Evolutionary conservation across 805 yeast genomes (phyloP).

Genomic region (Candida boleticola): DNA sequence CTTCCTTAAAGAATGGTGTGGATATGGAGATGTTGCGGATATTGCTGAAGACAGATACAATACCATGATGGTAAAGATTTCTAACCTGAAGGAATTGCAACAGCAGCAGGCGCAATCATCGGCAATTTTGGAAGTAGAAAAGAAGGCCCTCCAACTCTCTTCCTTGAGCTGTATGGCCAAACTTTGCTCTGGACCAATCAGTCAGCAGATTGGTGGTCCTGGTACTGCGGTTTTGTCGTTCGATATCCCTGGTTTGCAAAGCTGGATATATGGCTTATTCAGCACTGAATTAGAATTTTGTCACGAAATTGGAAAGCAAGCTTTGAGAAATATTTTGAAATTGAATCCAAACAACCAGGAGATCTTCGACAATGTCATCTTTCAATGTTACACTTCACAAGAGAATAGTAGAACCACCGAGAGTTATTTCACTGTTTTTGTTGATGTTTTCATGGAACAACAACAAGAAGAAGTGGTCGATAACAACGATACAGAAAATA

Average conservation of each 20-base stretch:
- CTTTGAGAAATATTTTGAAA: slow-evolving; percentile 64
- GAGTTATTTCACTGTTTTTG: slow-evolving; percentile 69
- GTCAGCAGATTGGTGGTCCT: slow-evolving; percentile 36
- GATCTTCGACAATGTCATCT: slow-evolving; percentile 56
- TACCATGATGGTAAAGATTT: slow-evolving; percentile 48
- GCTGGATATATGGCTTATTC: slow-evolving; percentile 80
- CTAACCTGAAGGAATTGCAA: slow-evolving; percentile 31
- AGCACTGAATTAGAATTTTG: slow-evolving; percentile 55
- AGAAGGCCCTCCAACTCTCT: slow-evolving; percentile 63
- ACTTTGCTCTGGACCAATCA: slow-evolving; percentile 71
- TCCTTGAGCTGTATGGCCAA: slow-evolving; percentile 84
- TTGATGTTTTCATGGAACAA: slow-evolving; percentile 57
- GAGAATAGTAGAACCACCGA: slow-evolving; percentile 52
- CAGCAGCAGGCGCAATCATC: slow-evolving; percentile 28
- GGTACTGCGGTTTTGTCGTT: slow-evolving; percentile 61
- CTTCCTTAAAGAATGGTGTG: slow-evolving; percentile 92
- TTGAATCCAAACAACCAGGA: slow-evolving; percentile 56
- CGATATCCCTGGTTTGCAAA: slow-evolving; percentile 63
- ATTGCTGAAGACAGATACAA: slow-evolving; percentile 66
- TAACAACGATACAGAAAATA: neutral
- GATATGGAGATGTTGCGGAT: slow-evolving; percentile 64
- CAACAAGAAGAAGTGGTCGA: slow-evolving; percentile 19
- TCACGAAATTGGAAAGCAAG: slow-evolving; percentile 63
- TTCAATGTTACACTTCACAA: slow-evolving; percentile 67
- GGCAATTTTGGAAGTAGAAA: slow-evolving; percentile 80